Conservation (phyloP, 495 filamentous ascomycete species). For the Podospora pseudopauciseta region DNA sequence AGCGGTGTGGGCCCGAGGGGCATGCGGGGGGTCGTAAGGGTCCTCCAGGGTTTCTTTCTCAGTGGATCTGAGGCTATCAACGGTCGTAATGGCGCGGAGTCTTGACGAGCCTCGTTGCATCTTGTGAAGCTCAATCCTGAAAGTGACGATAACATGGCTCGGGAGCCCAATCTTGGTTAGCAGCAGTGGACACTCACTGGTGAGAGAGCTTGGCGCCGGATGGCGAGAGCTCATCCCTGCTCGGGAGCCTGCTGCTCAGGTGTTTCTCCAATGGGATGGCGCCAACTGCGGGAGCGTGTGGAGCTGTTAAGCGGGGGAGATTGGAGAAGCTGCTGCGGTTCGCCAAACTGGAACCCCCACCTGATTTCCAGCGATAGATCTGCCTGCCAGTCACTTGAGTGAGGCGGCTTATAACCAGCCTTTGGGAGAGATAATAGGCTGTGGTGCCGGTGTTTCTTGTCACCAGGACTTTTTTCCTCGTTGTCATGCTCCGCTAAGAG, state of each 20-base stretch:
- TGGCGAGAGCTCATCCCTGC: not conserved
- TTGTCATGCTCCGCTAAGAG: not conserved
- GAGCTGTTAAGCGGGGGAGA: not conserved
- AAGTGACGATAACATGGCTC: not conserved
- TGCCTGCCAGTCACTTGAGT: not conserved
- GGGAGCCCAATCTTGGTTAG: not conserved
- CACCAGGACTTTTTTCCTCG: not conserved
- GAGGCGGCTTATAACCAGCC: not conserved
- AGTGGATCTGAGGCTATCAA: not conserved
- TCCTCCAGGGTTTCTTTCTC: not conserved
- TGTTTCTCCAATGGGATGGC: conserved; percentile 1
- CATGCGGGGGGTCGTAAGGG: not conserved
- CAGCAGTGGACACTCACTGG: not conserved
- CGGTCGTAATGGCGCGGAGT: not conserved
- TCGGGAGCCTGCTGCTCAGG: not conserved
- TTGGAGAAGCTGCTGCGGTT: not conserved
- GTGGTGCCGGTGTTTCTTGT: not conserved
- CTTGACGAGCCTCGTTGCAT: not conserved
- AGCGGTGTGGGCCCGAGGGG: not conserved
- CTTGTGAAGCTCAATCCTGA: not conserved
- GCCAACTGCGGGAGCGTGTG: not conserved
- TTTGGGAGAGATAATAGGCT: not conserved
- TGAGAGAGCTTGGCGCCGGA: conserved; percentile 4
- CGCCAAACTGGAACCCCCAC: not conserved
- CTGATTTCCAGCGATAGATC: conserved; percentile 1